Base-by-base conservation (phyloP, 805 yeast species). In the Metschnikowia sp. region DNA sequence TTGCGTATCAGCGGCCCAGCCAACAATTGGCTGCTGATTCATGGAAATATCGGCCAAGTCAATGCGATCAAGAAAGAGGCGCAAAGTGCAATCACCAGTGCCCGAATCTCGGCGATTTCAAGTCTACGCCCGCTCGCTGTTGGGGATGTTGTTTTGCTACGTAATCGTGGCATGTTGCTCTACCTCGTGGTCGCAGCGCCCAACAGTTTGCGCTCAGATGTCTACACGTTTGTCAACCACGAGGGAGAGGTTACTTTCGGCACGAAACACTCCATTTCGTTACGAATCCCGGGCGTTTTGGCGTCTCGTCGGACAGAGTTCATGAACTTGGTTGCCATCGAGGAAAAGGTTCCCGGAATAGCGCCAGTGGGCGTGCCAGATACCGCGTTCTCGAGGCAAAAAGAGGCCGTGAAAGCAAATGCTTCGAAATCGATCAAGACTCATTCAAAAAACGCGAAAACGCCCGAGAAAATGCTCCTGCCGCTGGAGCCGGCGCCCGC, bases 61-160 rank as follows among this genome's bases (percentile, higher is more conserved):
- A 28, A 42, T 3, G 34, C 29, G 30, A 31, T 51, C 7, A 30
- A 30, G 10, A 26, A 32, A 4, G 36, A 30, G 12, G 47, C 52
- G 13, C 31, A 36, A 13, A 22, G 15, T 12, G 42, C 42, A 9
- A 43, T 53, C 19, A 9, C 32, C 2, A 35, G 44, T 4, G 48
- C 53, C 29, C 39, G 42, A 7, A 43, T 52, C 10, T 45, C 56
- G 13, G 37, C 42, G 35, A 18, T 32, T 4, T 34, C 42, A 13
- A 48, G 45, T 39, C 45, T 49, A 10, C 32, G 38, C 34, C 52
- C 55, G 30, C 48, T 81, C 12, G 53, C 68, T 8, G 66, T 81
- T 3, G 91, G 92, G 39, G 91, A 86, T 61, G 66, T 84, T 40
- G 89, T 84, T 4, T 77, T 81, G 13, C 59, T 84, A 13, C 66